phyloP scores from a whole-genome alignment of 2,329 filamentous ascomycete genomes.

The Fusarium penzigii region DNA sequence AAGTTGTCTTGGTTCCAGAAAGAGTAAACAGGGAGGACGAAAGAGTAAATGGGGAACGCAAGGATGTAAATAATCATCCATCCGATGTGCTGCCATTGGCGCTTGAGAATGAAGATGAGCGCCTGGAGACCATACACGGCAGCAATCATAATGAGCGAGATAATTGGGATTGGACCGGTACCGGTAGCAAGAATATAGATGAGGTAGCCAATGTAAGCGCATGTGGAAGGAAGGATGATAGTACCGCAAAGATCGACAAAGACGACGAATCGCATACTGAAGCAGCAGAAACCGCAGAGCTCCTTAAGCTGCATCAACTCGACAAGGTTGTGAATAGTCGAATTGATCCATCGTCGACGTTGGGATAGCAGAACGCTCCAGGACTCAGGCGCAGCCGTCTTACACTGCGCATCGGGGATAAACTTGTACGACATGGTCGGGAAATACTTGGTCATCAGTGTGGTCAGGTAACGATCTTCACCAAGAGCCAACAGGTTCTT shows the following conservation, averaged over 20 bases:
- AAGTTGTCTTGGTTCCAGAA: slow-evolving; percentile 99
- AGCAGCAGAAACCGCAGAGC: slow-evolving; percentile 98
- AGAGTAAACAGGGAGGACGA: slow-evolving; percentile 89
- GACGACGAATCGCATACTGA: slow-evolving; percentile 96
- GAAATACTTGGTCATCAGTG: slow-evolving; percentile 98
- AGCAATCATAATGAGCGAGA: slow-evolving; percentile 87
- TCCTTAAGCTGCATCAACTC: slow-evolving; percentile 90
- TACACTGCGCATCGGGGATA: slow-evolving; percentile 86
- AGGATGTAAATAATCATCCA: slow-evolving; percentile 99
- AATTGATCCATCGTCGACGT: slow-evolving; percentile 98
- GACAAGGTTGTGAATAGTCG: slow-evolving; percentile 92
- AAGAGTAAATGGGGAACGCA: slow-evolving; percentile 93
- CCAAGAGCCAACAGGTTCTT: slow-evolving; percentile 94
- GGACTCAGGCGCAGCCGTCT: slow-evolving; percentile 89
- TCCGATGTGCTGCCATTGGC: slow-evolving; percentile 97
- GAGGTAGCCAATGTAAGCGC: slow-evolving; percentile 82
- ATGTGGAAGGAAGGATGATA: slow-evolving; percentile 86
- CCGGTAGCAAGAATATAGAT: slow-evolving; percentile 74
- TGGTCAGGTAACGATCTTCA: slow-evolving; percentile 96
- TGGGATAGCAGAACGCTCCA: slow-evolving; percentile 97
- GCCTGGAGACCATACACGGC: slow-evolving; percentile 95
- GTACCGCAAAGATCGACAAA: slow-evolving; percentile 93
- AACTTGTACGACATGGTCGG: slow-evolving; percentile 96
- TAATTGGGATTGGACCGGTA: slow-evolving; percentile 75
- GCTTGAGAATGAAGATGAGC: slow-evolving; percentile 92